These are phyloP conservation scores for Fusarium setosum DNA, from an alignment of 2,329 filamentous ascomycete species.

Conservation along the genomic window DNA sequence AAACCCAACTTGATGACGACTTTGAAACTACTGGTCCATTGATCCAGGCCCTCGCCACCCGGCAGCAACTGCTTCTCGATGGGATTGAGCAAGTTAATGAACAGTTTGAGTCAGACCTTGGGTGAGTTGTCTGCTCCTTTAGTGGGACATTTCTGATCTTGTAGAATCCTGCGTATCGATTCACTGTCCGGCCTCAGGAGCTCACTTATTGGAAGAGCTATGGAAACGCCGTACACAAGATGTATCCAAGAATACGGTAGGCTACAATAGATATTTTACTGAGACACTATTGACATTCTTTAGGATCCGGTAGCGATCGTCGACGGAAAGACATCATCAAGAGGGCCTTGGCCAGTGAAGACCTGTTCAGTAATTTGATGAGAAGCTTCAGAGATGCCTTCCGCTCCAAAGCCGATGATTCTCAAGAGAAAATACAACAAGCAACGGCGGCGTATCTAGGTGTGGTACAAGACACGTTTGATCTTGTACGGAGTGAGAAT, in stretches of 20 bases:
- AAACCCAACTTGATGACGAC: not conserved
- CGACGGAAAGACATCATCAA: slow-evolving; percentile 51
- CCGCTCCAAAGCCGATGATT: slow-evolving; percentile 16
- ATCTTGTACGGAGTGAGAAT: slow-evolving; percentile 53
- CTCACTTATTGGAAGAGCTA: slow-evolving; percentile 50
- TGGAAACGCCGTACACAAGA: slow-evolving; percentile 49
- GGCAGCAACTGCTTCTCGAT: slow-evolving; percentile 42
- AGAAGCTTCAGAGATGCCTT: slow-evolving; percentile 40
- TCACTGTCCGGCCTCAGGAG: slow-evolving; percentile 50
- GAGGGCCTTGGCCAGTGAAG: slow-evolving; percentile 32
- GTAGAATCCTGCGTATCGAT: slow-evolving; percentile 48
- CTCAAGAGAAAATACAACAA: slow-evolving; percentile 37
- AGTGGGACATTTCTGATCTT: not conserved
- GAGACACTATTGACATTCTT: not conserved
- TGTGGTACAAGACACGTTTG: slow-evolving; percentile 44
- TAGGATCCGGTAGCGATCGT: slow-evolving; percentile 48
- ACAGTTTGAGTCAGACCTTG: slow-evolving; percentile 28
- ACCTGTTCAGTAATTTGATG: slow-evolving; percentile 48
- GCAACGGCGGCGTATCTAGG: slow-evolving; percentile 38
- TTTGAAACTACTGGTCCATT: slow-evolving; percentile 28
- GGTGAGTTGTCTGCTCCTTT: not conserved
- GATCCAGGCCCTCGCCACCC: slow-evolving; percentile 41
- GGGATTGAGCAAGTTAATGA: slow-evolving; percentile 43
- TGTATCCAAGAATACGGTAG: slow-evolving; percentile 49
- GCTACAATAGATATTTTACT: not conserved